Evolutionary conservation across 768 basidiomycete species (phyloP).

Genomic region (Pulveroboletus ravenelii): DNA sequence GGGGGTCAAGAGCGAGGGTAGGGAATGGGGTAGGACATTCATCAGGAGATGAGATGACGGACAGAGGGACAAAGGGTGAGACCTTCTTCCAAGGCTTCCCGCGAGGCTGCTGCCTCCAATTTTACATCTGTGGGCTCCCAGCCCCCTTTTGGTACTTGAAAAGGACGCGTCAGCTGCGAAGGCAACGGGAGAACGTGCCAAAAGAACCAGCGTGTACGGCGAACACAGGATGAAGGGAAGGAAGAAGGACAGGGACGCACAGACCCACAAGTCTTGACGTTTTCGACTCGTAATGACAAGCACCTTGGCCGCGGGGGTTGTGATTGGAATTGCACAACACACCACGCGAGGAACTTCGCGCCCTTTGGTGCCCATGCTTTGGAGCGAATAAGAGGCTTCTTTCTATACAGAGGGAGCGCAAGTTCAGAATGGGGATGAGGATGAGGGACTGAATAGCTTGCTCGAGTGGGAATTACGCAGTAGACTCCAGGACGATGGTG

Average conservation of each 20-base stretch:
- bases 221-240: background rate
- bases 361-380: slow-evolving; percentile 59
- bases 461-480: slow-evolving; percentile 1
- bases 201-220: slow-evolving; percentile 1
- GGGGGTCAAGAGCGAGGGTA: slow-evolving; percentile 28
- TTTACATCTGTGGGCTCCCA: slow-evolving; percentile 79
- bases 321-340: slow-evolving; percentile 86
- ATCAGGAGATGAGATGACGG: slow-evolving; percentile 71
- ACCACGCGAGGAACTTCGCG: slow-evolving; percentile 79
- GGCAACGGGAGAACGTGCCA: background rate
- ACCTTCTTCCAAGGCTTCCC: slow-evolving; percentile 97
- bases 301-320: slow-evolving; percentile 67
- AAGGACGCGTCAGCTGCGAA: slow-evolving; percentile 6
- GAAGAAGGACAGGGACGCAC: slow-evolving; percentile 51
- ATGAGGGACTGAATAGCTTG: background rate
- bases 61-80: slow-evolving; percentile 77
- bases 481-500: background rate
- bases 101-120: slow-evolving; percentile 82
- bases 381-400: background rate
- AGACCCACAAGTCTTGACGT: slow-evolving; percentile 76
- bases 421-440: background rate
- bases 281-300: slow-evolving; percentile 84
- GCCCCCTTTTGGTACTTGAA: slow-evolving; percentile 85
- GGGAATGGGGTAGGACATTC: slow-evolving; percentile 41
- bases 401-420: slow-evolving; percentile 1